These are phyloP conservation scores for Erysimum cheiranthoides DNA, from an alignment of 345 rosid species.

Conservation along the genomic window DNA sequence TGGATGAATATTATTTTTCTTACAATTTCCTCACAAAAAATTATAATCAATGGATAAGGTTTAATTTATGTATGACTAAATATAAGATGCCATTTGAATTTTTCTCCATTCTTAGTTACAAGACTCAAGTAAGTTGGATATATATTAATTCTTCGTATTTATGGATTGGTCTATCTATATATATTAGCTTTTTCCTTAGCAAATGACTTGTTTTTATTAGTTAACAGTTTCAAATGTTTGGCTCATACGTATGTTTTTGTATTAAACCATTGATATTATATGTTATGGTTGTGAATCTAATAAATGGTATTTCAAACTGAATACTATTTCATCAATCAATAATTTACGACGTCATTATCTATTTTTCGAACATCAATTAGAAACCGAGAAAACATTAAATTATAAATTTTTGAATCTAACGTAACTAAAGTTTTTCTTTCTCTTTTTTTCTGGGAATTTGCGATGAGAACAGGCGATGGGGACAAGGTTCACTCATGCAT, in stretches of 20 bases:
- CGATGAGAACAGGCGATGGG: background rate
- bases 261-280: background rate
- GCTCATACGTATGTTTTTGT: background rate
- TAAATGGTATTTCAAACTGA: background rate
- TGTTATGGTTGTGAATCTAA: background rate
- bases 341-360: no score
- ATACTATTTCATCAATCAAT: background rate
- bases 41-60: conserved; percentile 18
- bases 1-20: no score
- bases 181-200: background rate
- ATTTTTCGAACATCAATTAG: no score
- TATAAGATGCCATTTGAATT: conserved; percentile 30
- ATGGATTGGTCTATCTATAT: background rate
- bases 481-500: background rate
- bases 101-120: conserved; percentile 37
- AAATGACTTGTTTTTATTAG: background rate
- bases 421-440: background rate
- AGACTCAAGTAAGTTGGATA: background rate
- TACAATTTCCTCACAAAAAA: no score
- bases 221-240: conserved; percentile 5
- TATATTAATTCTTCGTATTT: background rate
- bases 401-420: background rate
- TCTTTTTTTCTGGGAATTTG: background rate
- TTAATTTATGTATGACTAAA: conserved; percentile 27
- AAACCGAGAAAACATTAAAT: no score